Evolutionary conservation across 2,329 filamentous ascomycete species (phyloP).

Genomic region (Phyllosticta capitalensis): DNA sequence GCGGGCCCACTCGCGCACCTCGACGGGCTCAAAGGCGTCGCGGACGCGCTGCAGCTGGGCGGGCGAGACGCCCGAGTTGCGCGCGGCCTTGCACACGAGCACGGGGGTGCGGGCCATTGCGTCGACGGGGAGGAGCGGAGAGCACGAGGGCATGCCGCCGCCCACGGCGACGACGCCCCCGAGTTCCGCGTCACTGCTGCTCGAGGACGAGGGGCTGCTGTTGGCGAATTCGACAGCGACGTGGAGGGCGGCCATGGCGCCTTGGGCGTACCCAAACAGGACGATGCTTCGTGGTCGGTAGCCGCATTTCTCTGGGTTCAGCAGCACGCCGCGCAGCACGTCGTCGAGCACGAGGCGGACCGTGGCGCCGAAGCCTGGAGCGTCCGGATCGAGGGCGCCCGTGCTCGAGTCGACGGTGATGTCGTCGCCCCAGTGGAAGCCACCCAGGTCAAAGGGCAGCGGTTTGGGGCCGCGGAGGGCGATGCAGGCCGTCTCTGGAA

Average conservation of each 20-base stretch:
- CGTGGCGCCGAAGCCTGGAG: constrained; percentile 38
- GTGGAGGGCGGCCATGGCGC: constrained; percentile 45
- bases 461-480: constrained; percentile 61
- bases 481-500: constrained; percentile 70
- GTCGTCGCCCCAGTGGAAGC: constrained; percentile 55
- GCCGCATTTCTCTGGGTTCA: constrained; percentile 36
- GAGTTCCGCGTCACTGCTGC: constrained; percentile 29
- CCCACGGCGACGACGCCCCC: constrained; percentile 56
- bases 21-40: constrained; percentile 47
- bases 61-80: constrained; percentile 46
- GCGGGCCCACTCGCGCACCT: constrained; percentile 32
- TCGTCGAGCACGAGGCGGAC: constrained; percentile 30
- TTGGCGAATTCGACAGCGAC: constrained; percentile 26
- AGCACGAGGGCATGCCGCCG: constrained; percentile 41
- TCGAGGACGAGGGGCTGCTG: background rate
- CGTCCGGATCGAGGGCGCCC: constrained; percentile 45
- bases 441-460: constrained; percentile 59
- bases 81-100: constrained; percentile 49
- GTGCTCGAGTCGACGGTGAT: constrained; percentile 44
- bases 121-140: constrained; percentile 20
- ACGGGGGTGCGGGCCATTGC: constrained; percentile 55
- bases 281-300: constrained; percentile 42
- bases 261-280: constrained; percentile 48
- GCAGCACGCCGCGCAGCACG: constrained; percentile 36
- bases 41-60: constrained; percentile 56